Evolutionary conservation across 805 yeast species (phyloP), one percentile per base, ranked within the genome.

Genomic region (Hanseniaspora mollemarum): DNA sequence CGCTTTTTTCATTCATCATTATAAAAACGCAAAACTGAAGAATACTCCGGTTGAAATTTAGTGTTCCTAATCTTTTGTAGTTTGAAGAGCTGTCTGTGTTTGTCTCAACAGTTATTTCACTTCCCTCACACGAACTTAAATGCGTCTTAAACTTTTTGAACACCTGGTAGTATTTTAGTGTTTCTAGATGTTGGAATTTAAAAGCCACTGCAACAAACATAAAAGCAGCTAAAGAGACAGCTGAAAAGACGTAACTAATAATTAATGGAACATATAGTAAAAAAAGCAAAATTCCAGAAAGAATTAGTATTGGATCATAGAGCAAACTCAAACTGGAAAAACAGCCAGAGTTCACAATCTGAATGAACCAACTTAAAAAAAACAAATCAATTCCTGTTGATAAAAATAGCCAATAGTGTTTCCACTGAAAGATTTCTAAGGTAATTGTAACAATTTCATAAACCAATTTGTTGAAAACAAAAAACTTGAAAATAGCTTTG

Each of bases 111-210:
- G 61, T 56, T 35, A 58, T 60, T 33, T 64, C 66, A 52, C 62
- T 66, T 35, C 62, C 66, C 8, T 66, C 67, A 1, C 60, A 60
- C 43, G 60, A 58, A 42, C 59, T 62, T 37, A 63, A 46, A 44
- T 63, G 65, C 10, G 48, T 53, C 55, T 57, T 56, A 62, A 66
- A 63, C 32, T 57, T 56, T 18, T 54, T 55, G 58, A 62, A 58
- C 29, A 64, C 62, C 0, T 64, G 57, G 50, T 61, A 56, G 52
- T 58, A 63, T 42, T 62, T 63, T 44, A 65, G 53, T 21, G 59
- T 63, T 15, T 33, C 32, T 16, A 51, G 8, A 7, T 36, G 43
- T 26, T 29, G 38, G 50, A 55, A 54, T 57, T 69, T 41, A 62
- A 69, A 67, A n/a, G 77, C 35, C 19, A 24, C 18, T 19, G 32